phyloP scores from a whole-genome alignment of 179 eudicot genomes.

The Carnegiea gigantea region DNA sequence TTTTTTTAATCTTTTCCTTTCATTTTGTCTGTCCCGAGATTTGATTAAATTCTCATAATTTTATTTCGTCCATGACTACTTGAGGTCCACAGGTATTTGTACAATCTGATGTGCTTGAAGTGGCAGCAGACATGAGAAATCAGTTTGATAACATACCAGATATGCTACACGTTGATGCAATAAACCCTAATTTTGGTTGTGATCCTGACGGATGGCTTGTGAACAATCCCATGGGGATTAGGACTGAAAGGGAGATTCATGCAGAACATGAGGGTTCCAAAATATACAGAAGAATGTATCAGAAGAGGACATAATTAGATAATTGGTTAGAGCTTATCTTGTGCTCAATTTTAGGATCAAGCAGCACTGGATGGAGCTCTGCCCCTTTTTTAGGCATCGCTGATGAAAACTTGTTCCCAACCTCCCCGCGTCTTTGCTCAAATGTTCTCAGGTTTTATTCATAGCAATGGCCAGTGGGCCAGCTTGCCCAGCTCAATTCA shows the following conservation, averaged over 20 bases:
- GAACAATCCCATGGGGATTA: slow-evolving; percentile 82
- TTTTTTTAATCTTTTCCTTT: too few species aligned
- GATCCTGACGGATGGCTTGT: slow-evolving; percentile 83
- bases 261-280: slow-evolving; percentile 81
- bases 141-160: slow-evolving; percentile 56
- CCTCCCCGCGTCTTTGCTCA: background rate
- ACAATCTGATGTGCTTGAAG: slow-evolving; percentile 91
- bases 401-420: background rate
- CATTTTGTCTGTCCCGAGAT: background rate
- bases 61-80: slow-evolving; percentile 10
- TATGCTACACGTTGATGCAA: slow-evolving; percentile 51
- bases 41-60: background rate
- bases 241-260: slow-evolving; percentile 92
- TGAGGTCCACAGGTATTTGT: slow-evolving; percentile 57
- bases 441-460: too few species aligned
- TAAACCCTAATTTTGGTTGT: slow-evolving; percentile 40
- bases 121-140: slow-evolving; percentile 85
- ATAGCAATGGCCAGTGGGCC: too few species aligned
- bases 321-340: background rate
- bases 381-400: background rate
- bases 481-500: background rate
- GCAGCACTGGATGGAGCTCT: background rate
- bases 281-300: slow-evolving; percentile 81
- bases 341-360: background rate
- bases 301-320: slow-evolving; percentile 37